Base-by-base conservation (phyloP, 1,284 basidiomycete genomes). In the Leccinum pallidistipes region DNA sequence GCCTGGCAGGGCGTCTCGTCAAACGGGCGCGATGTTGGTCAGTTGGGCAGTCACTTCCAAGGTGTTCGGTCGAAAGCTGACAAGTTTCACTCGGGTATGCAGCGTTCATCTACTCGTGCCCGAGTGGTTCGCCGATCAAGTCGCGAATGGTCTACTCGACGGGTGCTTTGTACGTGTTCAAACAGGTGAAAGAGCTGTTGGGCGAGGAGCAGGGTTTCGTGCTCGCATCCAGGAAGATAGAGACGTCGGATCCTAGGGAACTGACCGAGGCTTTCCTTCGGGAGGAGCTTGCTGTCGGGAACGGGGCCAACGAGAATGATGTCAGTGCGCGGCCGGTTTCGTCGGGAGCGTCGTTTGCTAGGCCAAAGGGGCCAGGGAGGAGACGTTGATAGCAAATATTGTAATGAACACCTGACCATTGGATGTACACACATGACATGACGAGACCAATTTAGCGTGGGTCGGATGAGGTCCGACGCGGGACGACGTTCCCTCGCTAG, bases 71-170 rank as follows among this genome's bases (percentile, higher is more conserved):
- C 45, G 51, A 64, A 32, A 27, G 32, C 54, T 65, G 55, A 68
- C 59, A 2, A 40, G 29, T 14, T 16, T 47, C 14, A 47, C 16
- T 51, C 52, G 5, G n/a, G 34, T 53, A 27, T 10, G 3, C 64
- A 92, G 88, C 92, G 45, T 94, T 94, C 75, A 90, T 96, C 62
- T 97, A 97, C 76, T 90, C 90, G 38, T 96, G 94, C 73, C 94
- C 94, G 0, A 83, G 87, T 1, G 73, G 77, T 11, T 93, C 90
- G 1, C 89, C 91, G 1, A 83, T 96, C 75, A 92, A 92, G 71
- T 81, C 87, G 65, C 85, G 94, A 57, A 94, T 97, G 91, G 72
- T 96, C 43, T 96, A 95, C 75, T 92, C 92, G 0, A 88, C 88
- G 1, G 87, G 86, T 12, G 83, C 85, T 5, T 69, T 81, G 9